Base-by-base conservation (phyloP, 805 yeast species). In the Saturnispora gosingensis region DNA sequence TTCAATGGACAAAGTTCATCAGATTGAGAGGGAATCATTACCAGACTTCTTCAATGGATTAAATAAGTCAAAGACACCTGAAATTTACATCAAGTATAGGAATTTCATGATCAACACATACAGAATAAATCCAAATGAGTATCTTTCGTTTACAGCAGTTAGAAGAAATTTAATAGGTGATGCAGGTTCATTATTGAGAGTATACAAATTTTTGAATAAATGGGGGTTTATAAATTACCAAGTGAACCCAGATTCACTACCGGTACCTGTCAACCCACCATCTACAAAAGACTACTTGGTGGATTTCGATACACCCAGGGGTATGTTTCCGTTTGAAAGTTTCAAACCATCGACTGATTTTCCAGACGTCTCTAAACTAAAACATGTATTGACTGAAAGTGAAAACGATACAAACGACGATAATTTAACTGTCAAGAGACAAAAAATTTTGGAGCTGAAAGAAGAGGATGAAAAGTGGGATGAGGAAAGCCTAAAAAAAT, bases 191-290 rank as follows among this genome's bases (percentile, higher is more conserved):
- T 77, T 90, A 54, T 78, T 89, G 74, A 79, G 96, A 56, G 81
- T 90, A 8, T 96, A 88, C 62, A 76, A 82, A 49, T 89, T 90
- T 63, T 70, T 90, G 53, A 87, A 81, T 59, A 85, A 85, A 65
- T 90, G 97, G 97, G 97, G 97, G 0, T 72, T 90, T 48, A 87
- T 90, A 49, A 90, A 90, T 67, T 90, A 90, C 66, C 97, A 90
- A 67, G 95, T 90, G 2, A 86, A 84, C 63, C 87, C 90, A 1
- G 85, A 80, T 56, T 73, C 82, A 50, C 77, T 82, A 56, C 93
- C 95, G 3, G 75, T 76, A 25, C 73, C 80, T 48, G 74, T 83
- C 16, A 86, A 82, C 52, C 85, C 88, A 44, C 90, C 89, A 22
- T 80, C 75, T 59, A 80, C 88, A 2, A 89, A 88, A 9, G 87